Evolutionary conservation across 2,329 filamentous ascomycete species (phyloP).

Genomic region (Coleophoma eucalyptorum): DNA sequence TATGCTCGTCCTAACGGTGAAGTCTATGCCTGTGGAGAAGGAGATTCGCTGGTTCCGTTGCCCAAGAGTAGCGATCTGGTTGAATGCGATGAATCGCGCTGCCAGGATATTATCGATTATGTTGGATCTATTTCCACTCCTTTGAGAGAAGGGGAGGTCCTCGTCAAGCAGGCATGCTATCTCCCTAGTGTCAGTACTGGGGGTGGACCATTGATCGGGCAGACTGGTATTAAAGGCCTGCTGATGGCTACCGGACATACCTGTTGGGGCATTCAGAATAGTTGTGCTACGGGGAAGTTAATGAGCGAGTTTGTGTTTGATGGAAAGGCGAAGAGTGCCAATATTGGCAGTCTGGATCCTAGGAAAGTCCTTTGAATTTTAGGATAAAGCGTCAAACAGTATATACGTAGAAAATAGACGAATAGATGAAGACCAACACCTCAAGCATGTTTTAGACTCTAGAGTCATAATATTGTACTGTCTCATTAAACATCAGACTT

Average conservation of each 20-base stretch:
- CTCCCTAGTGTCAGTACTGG: constrained; percentile 54
- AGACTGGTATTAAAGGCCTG: constrained; percentile 68
- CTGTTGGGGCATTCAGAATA: constrained; percentile 98
- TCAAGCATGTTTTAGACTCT: too few relatives aligned
- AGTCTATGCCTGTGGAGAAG: constrained; percentile 90
- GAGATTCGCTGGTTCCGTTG: constrained; percentile 70
- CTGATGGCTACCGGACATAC: constrained; percentile 88
- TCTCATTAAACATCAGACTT: too few relatives aligned
- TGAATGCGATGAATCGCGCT: constrained; percentile 68
- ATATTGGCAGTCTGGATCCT: constrained; percentile 64
- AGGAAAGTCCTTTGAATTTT: constrained; percentile 41
- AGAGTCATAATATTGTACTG: too few relatives aligned
- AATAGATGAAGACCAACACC: not conserved
- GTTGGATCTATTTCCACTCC: constrained; percentile 62
- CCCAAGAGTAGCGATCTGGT: constrained; percentile 75
- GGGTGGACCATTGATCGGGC: constrained; percentile 73
- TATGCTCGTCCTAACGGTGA: constrained; percentile 87
- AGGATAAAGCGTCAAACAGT: not conserved
- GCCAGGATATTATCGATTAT: constrained; percentile 82
- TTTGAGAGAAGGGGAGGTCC: constrained; percentile 65
- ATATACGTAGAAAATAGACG: not conserved
- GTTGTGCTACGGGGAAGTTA: constrained; percentile 77
- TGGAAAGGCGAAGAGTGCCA: constrained; percentile 63
- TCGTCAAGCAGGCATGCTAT: constrained; percentile 86
- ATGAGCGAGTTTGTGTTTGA: constrained; percentile 79